Conservation (phyloP, 2,329 filamentous ascomycete genomes). For the Sporothrix pallida region DNA sequence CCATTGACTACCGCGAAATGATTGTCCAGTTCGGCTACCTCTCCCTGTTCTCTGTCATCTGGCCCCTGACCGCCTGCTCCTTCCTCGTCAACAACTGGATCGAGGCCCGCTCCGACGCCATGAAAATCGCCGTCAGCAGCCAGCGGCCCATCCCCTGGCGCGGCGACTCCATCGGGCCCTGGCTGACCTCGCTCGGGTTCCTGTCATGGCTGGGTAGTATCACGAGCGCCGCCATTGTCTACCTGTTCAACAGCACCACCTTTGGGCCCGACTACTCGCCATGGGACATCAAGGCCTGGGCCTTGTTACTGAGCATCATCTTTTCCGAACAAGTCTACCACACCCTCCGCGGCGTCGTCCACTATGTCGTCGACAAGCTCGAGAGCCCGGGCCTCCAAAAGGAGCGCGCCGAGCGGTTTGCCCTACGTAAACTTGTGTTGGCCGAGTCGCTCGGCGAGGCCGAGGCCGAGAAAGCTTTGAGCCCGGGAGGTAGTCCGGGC, state of each 20-base stretch:
- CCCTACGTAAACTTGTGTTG: slow-evolving; percentile 79
- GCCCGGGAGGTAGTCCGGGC: background rate
- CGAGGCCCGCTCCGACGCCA: slow-evolving; percentile 84
- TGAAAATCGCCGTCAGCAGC: slow-evolving; percentile 91
- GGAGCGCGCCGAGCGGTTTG: slow-evolving; percentile 79
- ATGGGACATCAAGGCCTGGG: slow-evolving; percentile 77
- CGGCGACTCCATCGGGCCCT: slow-evolving; percentile 92
- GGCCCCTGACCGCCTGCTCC: slow-evolving; percentile 88
- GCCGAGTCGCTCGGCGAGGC: slow-evolving; percentile 71
- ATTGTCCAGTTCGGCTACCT: slow-evolving; percentile 86
- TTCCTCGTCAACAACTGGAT: slow-evolving; percentile 97
- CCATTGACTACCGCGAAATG: slow-evolving; percentile 91
- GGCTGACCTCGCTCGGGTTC: slow-evolving; percentile 83
- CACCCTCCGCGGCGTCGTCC: slow-evolving; percentile 73
- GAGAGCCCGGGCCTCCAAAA: slow-evolving; percentile 87
- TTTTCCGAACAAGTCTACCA: slow-evolving; percentile 90
- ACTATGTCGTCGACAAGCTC: slow-evolving; percentile 75
- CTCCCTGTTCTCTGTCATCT: slow-evolving; percentile 88
- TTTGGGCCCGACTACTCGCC: slow-evolving; percentile 70
- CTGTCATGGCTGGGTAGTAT: slow-evolving; percentile 93
- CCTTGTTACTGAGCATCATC: slow-evolving; percentile 79
- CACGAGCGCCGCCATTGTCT: slow-evolving; percentile 85
- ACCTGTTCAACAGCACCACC: slow-evolving; percentile 77
- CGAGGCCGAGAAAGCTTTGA: slow-evolving; percentile 53
- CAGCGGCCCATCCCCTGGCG: slow-evolving; percentile 88